Conservation (phyloP, 192 early-diverging fungal species). For the Rhizoclosmatium globosum region DNA sequence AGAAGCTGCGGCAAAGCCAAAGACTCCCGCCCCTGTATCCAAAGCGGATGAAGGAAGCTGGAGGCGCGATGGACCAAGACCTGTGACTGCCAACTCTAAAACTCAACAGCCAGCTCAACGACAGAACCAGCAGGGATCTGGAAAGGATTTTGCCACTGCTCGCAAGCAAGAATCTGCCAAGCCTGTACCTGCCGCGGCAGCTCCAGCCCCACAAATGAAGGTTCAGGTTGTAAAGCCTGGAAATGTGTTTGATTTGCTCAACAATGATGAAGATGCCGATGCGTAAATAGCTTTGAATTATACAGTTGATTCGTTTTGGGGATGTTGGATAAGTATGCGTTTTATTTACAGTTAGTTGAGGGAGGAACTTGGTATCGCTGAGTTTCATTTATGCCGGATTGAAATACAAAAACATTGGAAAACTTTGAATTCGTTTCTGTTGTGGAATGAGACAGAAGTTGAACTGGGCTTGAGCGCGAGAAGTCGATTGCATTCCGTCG, state of each 20-base stretch:
- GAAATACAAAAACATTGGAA: too few species aligned
- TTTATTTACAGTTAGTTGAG: too few species aligned
- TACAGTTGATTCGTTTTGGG: too few species aligned
- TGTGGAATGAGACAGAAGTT: too few species aligned
- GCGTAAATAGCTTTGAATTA: too few species aligned
- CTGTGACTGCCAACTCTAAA: neutral
- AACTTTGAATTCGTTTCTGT: too few species aligned
- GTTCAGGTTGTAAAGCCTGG: constrained; percentile 19
- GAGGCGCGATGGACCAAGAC: constrained; percentile 23
- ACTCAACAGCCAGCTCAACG: neutral
- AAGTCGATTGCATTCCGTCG: too few species aligned
- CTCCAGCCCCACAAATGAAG: neutral
- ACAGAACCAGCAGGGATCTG: neutral
- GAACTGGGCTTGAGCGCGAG: too few species aligned
- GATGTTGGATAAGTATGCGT: too few species aligned
- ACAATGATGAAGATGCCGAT: constrained; percentile 1
- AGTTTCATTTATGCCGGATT: too few species aligned
- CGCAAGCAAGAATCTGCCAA: neutral
- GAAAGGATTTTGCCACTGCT: neutral
- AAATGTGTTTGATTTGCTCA: constrained; percentile 26
- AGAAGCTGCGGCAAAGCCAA: constrained; percentile 35
- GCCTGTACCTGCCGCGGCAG: constrained; percentile 13
- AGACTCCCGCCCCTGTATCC: neutral
- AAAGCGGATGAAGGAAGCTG: constrained; percentile 20
- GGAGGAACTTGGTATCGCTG: too few species aligned